A percentile compares a stretch with the other conserved stretches of the same genome.
These are phyloP conservation scores for Noccaea bulbosa DNA, from an alignment of 345 rosid species.

Conservation along the genomic window DNA sequence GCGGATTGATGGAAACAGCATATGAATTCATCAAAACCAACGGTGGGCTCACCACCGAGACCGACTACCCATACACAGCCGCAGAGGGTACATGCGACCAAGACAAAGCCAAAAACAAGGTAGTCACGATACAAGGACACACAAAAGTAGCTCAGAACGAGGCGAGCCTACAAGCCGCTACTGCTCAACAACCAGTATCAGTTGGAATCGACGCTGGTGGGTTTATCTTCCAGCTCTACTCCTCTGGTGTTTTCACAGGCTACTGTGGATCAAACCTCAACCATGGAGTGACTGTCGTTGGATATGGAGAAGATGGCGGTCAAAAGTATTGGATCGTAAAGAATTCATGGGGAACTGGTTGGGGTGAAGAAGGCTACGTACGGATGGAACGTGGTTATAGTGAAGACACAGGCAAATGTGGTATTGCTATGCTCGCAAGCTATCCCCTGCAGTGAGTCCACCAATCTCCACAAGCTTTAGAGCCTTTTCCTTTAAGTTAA, in stretches of 20 bases:
- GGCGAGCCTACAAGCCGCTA: constrained; percentile 59
- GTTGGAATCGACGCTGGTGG: constrained; percentile 81
- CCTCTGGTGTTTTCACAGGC: constrained; percentile 63
- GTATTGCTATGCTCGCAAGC: constrained; percentile 75
- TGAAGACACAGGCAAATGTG: constrained; percentile 60
- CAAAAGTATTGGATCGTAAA: constrained; percentile 81
- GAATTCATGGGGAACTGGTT: constrained; percentile 84
- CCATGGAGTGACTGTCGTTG: constrained; percentile 81
- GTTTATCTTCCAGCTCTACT: constrained; percentile 66
- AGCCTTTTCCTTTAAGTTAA: constrained; percentile 18
- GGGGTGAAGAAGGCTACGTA: constrained; percentile 90
- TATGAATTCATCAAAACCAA: constrained; percentile 52
- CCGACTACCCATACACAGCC: constrained; percentile 67
- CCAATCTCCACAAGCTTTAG: constrained; percentile 20
- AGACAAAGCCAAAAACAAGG: constrained; percentile 43
- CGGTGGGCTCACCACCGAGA: constrained; percentile 66
- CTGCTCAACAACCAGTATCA: constrained; percentile 75
- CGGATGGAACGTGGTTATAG: constrained; percentile 55
- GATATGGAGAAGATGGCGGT: constrained; percentile 61
- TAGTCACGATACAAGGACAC: constrained; percentile 57
- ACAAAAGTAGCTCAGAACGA: constrained; percentile 54
- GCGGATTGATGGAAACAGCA: constrained; percentile 80
- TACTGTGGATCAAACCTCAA: constrained; percentile 65
- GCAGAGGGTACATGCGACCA: constrained; percentile 50
- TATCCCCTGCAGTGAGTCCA: constrained; percentile 65